Evolutionary conservation across 805 yeast genomes (phyloP).

Genomic region (Pichia membranifaciens): DNA sequence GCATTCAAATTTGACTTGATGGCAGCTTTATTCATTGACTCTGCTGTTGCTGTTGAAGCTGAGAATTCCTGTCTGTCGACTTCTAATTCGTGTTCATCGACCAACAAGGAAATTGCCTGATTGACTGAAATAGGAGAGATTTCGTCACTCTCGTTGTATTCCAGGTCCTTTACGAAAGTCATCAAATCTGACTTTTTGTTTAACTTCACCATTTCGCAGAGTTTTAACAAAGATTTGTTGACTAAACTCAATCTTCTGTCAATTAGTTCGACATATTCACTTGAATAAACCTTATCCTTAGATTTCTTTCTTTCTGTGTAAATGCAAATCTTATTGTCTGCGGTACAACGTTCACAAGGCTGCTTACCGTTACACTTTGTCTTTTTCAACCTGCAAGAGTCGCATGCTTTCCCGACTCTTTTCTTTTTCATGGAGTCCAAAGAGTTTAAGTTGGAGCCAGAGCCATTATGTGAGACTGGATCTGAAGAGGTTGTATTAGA

Average conservation of each 20-base stretch:
- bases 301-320: constrained; percentile 50
- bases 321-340: constrained; percentile 54
- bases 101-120: constrained; percentile 39
- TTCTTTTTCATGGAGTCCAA: constrained; percentile 31
- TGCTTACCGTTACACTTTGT: constrained; percentile 60
- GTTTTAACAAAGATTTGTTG: constrained; percentile 43
- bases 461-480: background rate
- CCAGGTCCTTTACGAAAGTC: constrained; percentile 12
- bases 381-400: constrained; percentile 55
- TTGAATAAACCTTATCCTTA: constrained; percentile 51
- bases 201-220: constrained; percentile 26
- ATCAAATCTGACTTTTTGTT: constrained; percentile 4
- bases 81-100: constrained; percentile 33
- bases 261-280: constrained; percentile 56
- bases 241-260: constrained; percentile 53
- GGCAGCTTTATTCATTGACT: constrained; percentile 5
- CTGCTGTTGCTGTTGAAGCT: constrained; percentile 4
- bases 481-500: background rate
- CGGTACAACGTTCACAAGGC: constrained; percentile 51
- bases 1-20: background rate
- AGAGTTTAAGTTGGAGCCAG: background rate
- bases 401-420: constrained; percentile 62
- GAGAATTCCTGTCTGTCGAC: constrained; percentile 6
- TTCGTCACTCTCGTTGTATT: constrained; percentile 18
- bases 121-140: constrained; percentile 37